phyloP scores from a whole-genome alignment of 768 basidiomycete genomes.

The Neoboletus brunneissimus region DNA sequence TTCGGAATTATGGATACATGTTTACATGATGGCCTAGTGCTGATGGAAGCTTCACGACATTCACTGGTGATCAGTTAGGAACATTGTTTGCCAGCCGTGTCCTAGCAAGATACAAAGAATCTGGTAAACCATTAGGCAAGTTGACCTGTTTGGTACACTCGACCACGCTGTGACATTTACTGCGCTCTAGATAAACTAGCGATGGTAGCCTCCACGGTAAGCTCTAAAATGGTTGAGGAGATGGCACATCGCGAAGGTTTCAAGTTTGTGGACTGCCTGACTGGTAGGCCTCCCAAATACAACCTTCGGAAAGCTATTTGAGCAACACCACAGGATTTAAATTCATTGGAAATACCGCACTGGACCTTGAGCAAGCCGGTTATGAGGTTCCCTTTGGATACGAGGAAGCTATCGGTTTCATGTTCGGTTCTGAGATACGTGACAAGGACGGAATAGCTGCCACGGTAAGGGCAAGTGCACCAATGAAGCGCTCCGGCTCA shows the following conservation, averaged over 20 bases:
- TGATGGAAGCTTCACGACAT: conserved; percentile 60
- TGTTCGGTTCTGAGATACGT: conserved; percentile 75
- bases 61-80: conserved; percentile 87
- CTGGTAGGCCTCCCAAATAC: conserved; percentile 44
- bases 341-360: conserved; percentile 82
- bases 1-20: background rate
- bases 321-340: conserved; percentile 66
- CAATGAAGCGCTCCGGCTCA: conserved; percentile 2
- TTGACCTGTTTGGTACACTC: conserved; percentile 26
- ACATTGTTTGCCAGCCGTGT: conserved; percentile 48
- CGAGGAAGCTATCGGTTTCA: conserved; percentile 91
- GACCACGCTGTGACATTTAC: conserved; percentile 40
- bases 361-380: conserved; percentile 60
- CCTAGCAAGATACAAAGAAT: conserved; percentile 43
- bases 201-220: conserved; percentile 88
- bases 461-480: conserved; percentile 43
- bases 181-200: conserved; percentile 54
- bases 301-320: background rate
- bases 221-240: conserved; percentile 82
- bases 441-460: conserved; percentile 91
- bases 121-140: conserved; percentile 45
- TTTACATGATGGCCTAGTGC: conserved; percentile 7
- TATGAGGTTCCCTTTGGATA: conserved; percentile 80
- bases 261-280: conserved; percentile 80
- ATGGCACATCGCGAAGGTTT: conserved; percentile 79